Base-by-base conservation (phyloP, 1,284 basidiomycete genomes). In the Flammula alnicola region DNA sequence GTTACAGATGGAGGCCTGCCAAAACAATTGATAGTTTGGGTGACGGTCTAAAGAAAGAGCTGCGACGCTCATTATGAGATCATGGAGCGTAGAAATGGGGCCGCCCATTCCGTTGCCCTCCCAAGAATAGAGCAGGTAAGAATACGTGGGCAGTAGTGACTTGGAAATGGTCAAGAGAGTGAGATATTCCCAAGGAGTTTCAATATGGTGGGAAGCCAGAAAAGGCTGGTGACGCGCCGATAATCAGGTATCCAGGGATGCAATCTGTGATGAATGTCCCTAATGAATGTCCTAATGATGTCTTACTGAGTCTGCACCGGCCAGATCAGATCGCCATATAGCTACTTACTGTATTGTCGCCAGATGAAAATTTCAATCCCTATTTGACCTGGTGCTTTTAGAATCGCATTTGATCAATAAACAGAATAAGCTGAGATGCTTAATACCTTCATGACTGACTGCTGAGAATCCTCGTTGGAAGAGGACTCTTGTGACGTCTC, bases 281-380 rank as follows among this genome's bases (percentile, higher is more conserved):
- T 47, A 33, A 47, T 31, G 29, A 26, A 40, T 32, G 19, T 29
- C 26, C 20, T 26, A 32, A 47, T 48, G 31, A 30, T 36, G 32
- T 27, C 25, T n/a, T 17, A 11, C 16, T 37, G 33, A 27, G 33
- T 25, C 22, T 33, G 43, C 32, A 32, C 16, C 12, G 8, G 16
- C 44, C 44, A 51, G 53, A 58, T 55, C 53, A 49, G 41, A 53
- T 55, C 56, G 44, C 35, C 14, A 36, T 16, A n/a, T n/a, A n/a
- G n/a, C n/a, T n/a, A n/a, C n/a, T n/a, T n/a, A n/a, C n/a, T n/a
- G n/a, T n/a, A n/a, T n/a, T n/a, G n/a, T n/a, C n/a, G n/a, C n/a
- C n/a, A n/a, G n/a, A n/a, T n/a, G n/a, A n/a, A n/a, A n/a, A n/a
- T n/a, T n/a, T n/a, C n/a, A n/a, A n/a, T n/a, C n/a, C n/a, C n/a